A percentile compares a stretch with the other conserved stretches of the same genome.
These are phyloP conservation scores for Chrysoporthe deuterocubensis DNA, from an alignment of 2,329 filamentous ascomycete species.

Conservation along the genomic window DNA sequence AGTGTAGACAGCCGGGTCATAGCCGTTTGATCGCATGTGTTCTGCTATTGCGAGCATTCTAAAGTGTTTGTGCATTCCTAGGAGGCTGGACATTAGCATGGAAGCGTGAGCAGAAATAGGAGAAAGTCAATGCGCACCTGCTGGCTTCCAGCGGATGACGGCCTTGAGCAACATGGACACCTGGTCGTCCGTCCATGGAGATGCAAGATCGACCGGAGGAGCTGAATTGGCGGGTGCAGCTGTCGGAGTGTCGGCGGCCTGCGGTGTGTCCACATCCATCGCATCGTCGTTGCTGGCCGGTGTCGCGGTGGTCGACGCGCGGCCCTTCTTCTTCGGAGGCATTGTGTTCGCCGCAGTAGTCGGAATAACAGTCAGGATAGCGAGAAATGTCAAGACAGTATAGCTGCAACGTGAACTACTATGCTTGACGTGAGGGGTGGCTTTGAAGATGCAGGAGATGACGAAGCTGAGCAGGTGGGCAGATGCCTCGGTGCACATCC, in stretches of 20 bases:
- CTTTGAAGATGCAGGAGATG: neutral
- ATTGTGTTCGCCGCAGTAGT: conserved; percentile 43
- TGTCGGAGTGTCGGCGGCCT: conserved; percentile 55
- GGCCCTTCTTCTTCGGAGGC: conserved; percentile 69
- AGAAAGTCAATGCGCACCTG: conserved; percentile 57
- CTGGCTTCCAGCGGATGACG: conserved; percentile 95
- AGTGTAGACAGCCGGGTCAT: conserved; percentile 68
- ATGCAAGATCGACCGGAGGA: conserved; percentile 52
- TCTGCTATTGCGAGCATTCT: conserved; percentile 86
- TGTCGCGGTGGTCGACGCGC: conserved; percentile 51
- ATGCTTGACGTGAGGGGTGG: neutral
- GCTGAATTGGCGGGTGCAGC: conserved; percentile 47
- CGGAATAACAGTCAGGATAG: neutral
- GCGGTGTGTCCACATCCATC: conserved; percentile 63
- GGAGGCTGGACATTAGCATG: conserved; percentile 24
- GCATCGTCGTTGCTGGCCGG: conserved; percentile 60
- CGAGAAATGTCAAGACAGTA: neutral
- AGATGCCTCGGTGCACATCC: neutral
- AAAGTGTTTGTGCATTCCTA: conserved; percentile 92
- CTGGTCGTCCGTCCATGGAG: conserved; percentile 95
- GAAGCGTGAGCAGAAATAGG: neutral
- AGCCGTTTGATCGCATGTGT: conserved; percentile 78
- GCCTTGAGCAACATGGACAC: conserved; percentile 91
- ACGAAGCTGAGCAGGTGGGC: neutral
- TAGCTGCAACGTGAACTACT: neutral